These are phyloP conservation scores for Apiospora kogelbergensis DNA, from an alignment of 2,329 filamentous ascomycete species.

Conservation along the genomic window DNA sequence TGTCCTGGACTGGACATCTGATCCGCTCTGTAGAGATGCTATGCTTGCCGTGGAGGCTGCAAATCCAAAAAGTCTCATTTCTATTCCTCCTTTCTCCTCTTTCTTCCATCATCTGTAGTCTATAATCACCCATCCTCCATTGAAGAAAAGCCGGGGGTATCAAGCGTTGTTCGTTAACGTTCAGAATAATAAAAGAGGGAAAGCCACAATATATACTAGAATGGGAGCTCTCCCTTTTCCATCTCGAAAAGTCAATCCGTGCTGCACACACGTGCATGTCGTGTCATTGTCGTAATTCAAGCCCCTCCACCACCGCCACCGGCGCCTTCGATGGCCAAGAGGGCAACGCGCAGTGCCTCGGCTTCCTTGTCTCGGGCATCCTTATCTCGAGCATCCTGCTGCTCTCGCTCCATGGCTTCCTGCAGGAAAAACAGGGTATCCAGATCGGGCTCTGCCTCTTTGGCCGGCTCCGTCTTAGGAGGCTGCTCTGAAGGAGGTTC, in stretches of 20 bases:
- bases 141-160: background rate
- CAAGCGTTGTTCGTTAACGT: background rate
- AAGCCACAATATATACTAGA: slow-evolving; percentile 3
- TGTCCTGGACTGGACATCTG: background rate
- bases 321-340: background rate
- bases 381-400: background rate
- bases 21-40: background rate
- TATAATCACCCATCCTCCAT: background rate
- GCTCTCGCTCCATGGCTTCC: slow-evolving; percentile 6
- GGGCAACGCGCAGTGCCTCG: background rate
- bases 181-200: background rate
- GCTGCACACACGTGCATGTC: background rate
- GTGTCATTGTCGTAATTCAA: slow-evolving; percentile 2
- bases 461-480: background rate
- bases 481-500: background rate
- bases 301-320: background rate
- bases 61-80: background rate
- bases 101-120: background rate
- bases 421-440: background rate
- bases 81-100: background rate
- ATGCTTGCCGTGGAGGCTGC: background rate
- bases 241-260: background rate
- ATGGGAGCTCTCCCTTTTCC: background rate
- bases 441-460: background rate
- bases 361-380: background rate